Percentiles rank a stretch among this genome's conserved stretches.
phyloP scores from a whole-genome alignment of 805 yeast species.

The Saccharomycopsis synnaedendra region DNA sequence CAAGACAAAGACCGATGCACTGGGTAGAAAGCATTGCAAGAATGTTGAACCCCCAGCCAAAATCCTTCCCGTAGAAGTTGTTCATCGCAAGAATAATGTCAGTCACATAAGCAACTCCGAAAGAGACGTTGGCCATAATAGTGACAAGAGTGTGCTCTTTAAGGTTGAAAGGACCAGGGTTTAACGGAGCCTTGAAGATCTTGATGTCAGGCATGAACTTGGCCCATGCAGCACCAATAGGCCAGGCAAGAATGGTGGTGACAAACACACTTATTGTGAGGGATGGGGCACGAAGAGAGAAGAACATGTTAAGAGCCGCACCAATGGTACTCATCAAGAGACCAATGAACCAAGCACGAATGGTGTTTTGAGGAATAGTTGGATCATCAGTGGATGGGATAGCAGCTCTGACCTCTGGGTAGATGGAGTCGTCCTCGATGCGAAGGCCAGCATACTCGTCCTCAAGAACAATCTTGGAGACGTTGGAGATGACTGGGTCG shows the following conservation, averaged over 20 bases:
- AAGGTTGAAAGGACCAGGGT: conserved; percentile 52
- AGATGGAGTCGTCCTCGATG: conserved; percentile 27
- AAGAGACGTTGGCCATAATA: conserved; percentile 38
- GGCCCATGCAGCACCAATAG: conserved; percentile 34
- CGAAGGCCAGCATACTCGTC: conserved; percentile 29
- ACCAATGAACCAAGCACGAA: conserved; percentile 45
- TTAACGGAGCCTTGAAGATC: conserved; percentile 27
- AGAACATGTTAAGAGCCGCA: conserved; percentile 45
- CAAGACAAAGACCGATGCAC: conserved; percentile 54
- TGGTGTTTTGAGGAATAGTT: conserved; percentile 34
- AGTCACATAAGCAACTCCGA: conserved; percentile 43
- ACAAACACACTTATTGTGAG: conserved; percentile 38
- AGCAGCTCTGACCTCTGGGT: conserved; percentile 49
- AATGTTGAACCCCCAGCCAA: conserved; percentile 44
- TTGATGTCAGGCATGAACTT: conserved; percentile 22
- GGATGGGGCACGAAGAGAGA: conserved; percentile 41
- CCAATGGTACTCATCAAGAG: conserved; percentile 40
- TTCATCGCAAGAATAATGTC: conserved; percentile 43
- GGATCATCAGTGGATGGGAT: conserved; percentile 44
- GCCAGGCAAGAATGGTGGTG: conserved; percentile 43
- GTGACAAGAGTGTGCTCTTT: conserved; percentile 54
- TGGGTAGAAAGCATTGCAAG: conserved; percentile 45
- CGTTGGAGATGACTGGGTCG: conserved; percentile 15
- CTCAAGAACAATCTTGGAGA: conserved; percentile 14
- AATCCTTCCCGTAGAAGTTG: conserved; percentile 33